Percentiles rank a stretch among this genome's conserved stretches.
Evolutionary conservation across 2,329 filamentous ascomycete species (phyloP).

Genomic region (Fusarium albidum): DNA sequence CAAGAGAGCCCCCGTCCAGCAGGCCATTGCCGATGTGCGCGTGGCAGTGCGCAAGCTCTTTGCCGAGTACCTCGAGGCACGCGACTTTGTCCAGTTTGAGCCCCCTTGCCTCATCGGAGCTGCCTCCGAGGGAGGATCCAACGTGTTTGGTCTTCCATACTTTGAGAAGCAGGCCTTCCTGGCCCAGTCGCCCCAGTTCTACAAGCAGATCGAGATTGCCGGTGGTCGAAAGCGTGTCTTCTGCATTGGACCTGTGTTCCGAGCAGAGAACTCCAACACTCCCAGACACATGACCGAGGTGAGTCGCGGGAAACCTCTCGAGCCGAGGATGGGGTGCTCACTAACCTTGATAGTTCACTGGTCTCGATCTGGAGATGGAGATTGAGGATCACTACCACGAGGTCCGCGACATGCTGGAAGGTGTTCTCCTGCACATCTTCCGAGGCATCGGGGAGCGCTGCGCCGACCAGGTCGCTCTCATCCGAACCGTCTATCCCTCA

Average conservation of each 20-base stretch:
- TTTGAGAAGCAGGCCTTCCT: conserved; percentile 85
- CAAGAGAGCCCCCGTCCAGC: conserved; percentile 88
- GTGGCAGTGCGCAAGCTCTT: conserved; percentile 74
- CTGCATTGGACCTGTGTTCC: conserved; percentile 82
- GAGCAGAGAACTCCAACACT: conserved; percentile 87
- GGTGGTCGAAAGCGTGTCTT: conserved; percentile 80
- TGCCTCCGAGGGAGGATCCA: conserved; percentile 90
- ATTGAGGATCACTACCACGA: conserved; percentile 80
- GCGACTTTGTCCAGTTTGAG: conserved; percentile 84
- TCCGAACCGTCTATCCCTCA: conserved; percentile 78
- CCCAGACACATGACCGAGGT: conserved; percentile 84
- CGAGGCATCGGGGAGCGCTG: conserved; percentile 73
- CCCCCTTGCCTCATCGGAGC: conserved; percentile 89
- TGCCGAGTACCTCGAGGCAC: conserved; percentile 77
- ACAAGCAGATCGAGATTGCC: conserved; percentile 88
- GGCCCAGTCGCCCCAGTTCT: conserved; percentile 84
- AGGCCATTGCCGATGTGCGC: conserved; percentile 72
- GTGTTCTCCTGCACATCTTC: conserved; percentile 81
- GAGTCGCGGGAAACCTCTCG: conserved; percentile 21
- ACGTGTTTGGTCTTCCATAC: conserved; percentile 90
- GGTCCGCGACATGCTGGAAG: conserved; percentile 75
- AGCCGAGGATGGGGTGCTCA: not conserved
- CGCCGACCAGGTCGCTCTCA: conserved; percentile 74
- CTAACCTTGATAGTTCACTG: conserved; percentile 68
- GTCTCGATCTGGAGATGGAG: conserved; percentile 90